phyloP scores from a whole-genome alignment of 1,139 yeast species.

The Sporopachydermia cereana region DNA sequence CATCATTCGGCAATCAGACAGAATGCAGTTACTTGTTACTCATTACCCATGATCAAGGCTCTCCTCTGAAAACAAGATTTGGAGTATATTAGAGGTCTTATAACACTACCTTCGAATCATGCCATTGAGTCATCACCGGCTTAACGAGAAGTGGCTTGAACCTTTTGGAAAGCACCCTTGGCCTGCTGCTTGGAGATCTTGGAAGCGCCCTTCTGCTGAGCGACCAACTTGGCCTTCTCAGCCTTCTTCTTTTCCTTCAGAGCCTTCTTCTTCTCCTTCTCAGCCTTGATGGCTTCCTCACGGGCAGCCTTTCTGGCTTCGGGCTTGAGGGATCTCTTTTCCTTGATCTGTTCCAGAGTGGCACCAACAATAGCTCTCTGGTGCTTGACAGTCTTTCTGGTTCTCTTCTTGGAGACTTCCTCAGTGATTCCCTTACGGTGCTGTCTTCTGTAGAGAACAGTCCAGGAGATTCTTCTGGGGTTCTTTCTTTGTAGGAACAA shows the following conservation, averaged over 20 bases:
- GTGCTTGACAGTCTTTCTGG: constrained; percentile 95
- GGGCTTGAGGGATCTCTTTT: constrained; percentile 93
- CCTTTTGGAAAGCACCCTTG: constrained; percentile 94
- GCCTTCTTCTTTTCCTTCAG: constrained; percentile 93
- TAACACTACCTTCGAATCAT: neutral
- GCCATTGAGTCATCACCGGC: constrained; percentile 7
- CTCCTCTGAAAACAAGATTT: no score
- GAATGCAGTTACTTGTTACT: no score
- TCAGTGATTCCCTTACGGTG: constrained; percentile 99
- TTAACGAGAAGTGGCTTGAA: constrained; percentile 94
- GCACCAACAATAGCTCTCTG: constrained; percentile 99
- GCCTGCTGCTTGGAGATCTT: constrained; percentile 76
- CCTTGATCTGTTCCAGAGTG: constrained; percentile 94
- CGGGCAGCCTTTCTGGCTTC: constrained; percentile 97
- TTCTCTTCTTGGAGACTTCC: constrained; percentile 94
- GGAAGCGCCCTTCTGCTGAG: constrained; percentile 45
- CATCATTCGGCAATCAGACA: no score
- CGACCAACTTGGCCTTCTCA: constrained; percentile 80
- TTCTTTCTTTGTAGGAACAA: constrained; percentile 99
- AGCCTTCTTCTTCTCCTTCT: constrained; percentile 93
- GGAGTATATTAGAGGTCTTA: neutral
- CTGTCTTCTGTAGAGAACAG: constrained; percentile 98
- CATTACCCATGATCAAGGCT: no score
- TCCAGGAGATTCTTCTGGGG: constrained; percentile 99
- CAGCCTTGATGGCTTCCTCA: constrained; percentile 81